Conservation (phyloP, 495 filamentous ascomycete genomes). For the Aspergillus homomorphus region DNA sequence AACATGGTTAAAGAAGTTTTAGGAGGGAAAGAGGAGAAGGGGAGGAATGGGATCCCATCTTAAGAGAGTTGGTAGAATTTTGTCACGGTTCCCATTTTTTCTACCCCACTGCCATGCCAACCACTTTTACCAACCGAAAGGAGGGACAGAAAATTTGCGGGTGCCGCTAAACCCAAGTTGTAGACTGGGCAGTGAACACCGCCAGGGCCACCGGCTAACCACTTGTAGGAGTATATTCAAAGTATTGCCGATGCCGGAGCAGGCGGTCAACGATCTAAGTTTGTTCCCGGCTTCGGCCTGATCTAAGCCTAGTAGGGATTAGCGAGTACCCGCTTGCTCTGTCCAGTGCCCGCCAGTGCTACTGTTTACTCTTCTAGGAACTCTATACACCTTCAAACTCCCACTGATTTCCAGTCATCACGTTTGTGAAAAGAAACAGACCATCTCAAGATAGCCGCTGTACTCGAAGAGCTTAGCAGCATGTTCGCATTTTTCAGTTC, state of each 20-base stretch:
- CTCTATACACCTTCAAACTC: neutral
- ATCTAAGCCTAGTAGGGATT: neutral
- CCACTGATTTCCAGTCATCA: too few species aligned
- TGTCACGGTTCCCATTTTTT: conserved; percentile 6
- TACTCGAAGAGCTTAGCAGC: too few species aligned
- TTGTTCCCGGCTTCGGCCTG: neutral
- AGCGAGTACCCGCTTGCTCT: too few species aligned
- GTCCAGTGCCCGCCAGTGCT: too few species aligned
- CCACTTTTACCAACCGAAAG: conserved; percentile 14
- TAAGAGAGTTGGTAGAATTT: neutral
- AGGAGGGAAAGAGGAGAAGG: conserved; percentile 19
- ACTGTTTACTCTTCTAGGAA: neutral
- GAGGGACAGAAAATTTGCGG: conserved; percentile 19
- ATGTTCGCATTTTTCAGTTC: too few species aligned
- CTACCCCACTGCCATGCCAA: conserved; percentile 18
- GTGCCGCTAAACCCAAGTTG: conserved; percentile 20
- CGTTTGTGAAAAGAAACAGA: too few species aligned
- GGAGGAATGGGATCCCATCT: neutral
- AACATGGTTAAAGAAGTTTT: conserved; percentile 28
- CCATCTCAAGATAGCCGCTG: too few species aligned
- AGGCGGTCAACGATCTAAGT: conserved; percentile 1
- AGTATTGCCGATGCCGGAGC: conserved; percentile 11
- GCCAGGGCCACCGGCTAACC: conserved; percentile 6
- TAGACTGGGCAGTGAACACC: too few species aligned
- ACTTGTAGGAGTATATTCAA: too few species aligned